These are phyloP conservation scores for Solanum ahanhuiri DNA, from an alignment of 257 asterid genomes.

Conservation along the genomic window DNA sequence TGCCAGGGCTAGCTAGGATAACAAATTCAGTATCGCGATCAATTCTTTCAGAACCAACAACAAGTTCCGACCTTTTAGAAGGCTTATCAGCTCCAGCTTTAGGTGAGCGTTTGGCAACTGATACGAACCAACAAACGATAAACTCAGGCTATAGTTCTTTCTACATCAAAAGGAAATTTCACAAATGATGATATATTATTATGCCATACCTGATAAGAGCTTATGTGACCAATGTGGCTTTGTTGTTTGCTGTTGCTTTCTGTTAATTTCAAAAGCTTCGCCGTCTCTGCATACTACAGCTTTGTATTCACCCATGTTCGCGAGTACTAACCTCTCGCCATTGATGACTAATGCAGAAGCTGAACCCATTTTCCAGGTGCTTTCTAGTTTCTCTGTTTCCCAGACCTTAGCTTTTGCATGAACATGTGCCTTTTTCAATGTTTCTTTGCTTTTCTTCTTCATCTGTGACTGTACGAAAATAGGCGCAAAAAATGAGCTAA, in stretches of 20 bases:
- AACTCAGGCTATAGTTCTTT: background rate
- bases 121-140: background rate
- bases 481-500: background rate
- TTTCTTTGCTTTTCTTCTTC: constrained; percentile 32
- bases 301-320: constrained; percentile 40
- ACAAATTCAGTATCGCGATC: constrained; percentile 44
- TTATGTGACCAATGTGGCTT: constrained; percentile 22
- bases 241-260: constrained; percentile 11
- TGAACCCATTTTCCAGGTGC: constrained; percentile 20
- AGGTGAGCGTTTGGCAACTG: constrained; percentile 16
- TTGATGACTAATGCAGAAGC: constrained; percentile 49
- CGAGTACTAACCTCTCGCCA: constrained; percentile 42
- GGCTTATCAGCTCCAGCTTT: constrained; percentile 1
- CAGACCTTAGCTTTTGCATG: constrained; percentile 21
- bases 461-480: constrained; percentile 21
- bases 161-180: background rate
- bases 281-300: constrained; percentile 53
- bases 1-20: constrained; percentile 47
- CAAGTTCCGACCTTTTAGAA: constrained; percentile 22
- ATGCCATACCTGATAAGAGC: constrained; percentile 29
- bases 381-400: constrained; percentile 13
- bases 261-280: constrained; percentile 32
- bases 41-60: constrained; percentile 29
- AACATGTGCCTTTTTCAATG: constrained; percentile 35
- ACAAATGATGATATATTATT: background rate